Percentiles rank a stretch among this genome's conserved stretches.
phyloP scores from a whole-genome alignment of 2,329 filamentous ascomycete species.

The Neurospora sp. region DNA sequence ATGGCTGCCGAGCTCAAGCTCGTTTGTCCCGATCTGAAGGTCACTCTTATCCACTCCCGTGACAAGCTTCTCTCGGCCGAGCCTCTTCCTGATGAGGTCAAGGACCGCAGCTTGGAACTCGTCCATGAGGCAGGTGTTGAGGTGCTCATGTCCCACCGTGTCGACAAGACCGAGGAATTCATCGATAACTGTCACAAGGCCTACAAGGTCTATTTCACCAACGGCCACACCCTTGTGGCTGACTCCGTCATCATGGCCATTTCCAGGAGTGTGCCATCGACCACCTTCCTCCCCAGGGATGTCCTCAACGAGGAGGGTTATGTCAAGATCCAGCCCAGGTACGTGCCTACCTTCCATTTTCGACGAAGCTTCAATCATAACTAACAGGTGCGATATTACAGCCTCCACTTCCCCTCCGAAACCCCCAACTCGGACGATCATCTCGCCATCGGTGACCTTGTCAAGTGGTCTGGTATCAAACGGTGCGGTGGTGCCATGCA shows the following conservation, averaged over 20 bases:
- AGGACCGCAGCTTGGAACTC: slow-evolving; percentile 48
- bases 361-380: neutral
- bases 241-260: slow-evolving; percentile 62
- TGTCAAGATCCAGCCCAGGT: slow-evolving; percentile 51
- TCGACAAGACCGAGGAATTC: slow-evolving; percentile 39
- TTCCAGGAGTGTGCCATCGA: slow-evolving; percentile 52
- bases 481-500: slow-evolving; percentile 69
- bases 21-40: slow-evolving; percentile 50
- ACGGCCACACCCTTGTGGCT: slow-evolving; percentile 49
- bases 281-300: slow-evolving; percentile 49
- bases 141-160: slow-evolving; percentile 51
- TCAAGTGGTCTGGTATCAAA: slow-evolving; percentile 68
- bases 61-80: slow-evolving; percentile 63
- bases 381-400: slow-evolving; percentile 16
- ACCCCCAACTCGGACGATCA: slow-evolving; percentile 51
- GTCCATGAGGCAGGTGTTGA: slow-evolving; percentile 55
- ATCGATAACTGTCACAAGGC: slow-evolving; percentile 31
- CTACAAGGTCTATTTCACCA: slow-evolving; percentile 44
- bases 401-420: slow-evolving; percentile 42
- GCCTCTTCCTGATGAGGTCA: slow-evolving; percentile 59
- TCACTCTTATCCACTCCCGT: slow-evolving; percentile 69
- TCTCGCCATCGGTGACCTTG: slow-evolving; percentile 62
- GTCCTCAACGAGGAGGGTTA: slow-evolving; percentile 55
- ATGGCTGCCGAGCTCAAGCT: slow-evolving; percentile 72
- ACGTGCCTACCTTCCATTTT: slow-evolving; percentile 18